These are phyloP conservation scores for Termitomyces heimii DNA, from an alignment of 768 basidiomycete genomes.

Conservation along the genomic window DNA sequence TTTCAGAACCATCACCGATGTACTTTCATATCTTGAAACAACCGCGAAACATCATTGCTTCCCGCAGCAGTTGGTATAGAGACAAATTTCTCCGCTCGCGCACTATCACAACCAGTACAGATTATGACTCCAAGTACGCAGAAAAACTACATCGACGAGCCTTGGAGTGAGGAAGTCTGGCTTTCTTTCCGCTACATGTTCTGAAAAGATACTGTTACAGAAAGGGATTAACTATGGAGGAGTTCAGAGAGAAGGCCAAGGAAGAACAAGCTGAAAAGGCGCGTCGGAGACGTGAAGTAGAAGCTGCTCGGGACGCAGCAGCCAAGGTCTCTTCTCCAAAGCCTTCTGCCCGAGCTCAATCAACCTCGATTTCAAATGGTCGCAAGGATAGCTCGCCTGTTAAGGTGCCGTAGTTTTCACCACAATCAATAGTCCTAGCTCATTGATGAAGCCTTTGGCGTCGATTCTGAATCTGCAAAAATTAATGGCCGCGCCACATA, in stretches of 20 bases:
- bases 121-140: constrained; percentile 52
- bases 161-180: constrained; percentile 26
- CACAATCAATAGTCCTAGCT: not conserved
- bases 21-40: constrained; percentile 6
- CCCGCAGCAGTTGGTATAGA: not conserved
- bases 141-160: constrained; percentile 63
- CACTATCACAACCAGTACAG: constrained; percentile 3
- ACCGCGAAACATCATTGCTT: not conserved
- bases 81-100: not conserved
- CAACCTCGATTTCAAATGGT: constrained; percentile 7
- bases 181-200: constrained; percentile 11
- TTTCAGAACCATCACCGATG: constrained; percentile 2
- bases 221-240: constrained; percentile 34
- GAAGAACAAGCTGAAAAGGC: constrained; percentile 24
- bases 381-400: constrained; percentile 67
- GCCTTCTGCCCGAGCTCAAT: constrained; percentile 3
- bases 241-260: constrained; percentile 28
- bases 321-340: constrained; percentile 7
- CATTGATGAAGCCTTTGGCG: constrained; percentile 59
- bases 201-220: constrained; percentile 22
- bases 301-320: constrained; percentile 2
- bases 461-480: constrained; percentile 75
- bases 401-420: constrained; percentile 35
- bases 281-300: constrained; percentile 14
- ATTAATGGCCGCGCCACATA: constrained; percentile 62